Percentiles rank a stretch among this genome's conserved stretches.
phyloP scores from a whole-genome alignment of 495 filamentous ascomycete species.

The Niebla homalea region DNA sequence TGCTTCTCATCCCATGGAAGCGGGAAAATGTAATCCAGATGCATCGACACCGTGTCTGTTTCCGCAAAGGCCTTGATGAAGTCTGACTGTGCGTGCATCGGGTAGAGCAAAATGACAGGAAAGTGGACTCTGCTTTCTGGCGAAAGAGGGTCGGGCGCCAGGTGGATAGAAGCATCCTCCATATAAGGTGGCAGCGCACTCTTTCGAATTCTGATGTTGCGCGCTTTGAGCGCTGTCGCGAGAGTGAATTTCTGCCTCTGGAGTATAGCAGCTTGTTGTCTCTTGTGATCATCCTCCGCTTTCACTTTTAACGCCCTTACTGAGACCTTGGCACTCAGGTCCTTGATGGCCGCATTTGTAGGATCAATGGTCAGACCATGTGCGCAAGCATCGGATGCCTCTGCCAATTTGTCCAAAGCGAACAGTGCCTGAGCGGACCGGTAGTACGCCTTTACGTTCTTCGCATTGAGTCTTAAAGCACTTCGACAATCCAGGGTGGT shows the following conservation, averaged over 20 bases:
- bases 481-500: conserved; percentile 69
- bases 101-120: conserved; percentile 74
- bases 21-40: conserved; percentile 68
- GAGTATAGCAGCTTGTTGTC: conserved; percentile 31
- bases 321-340: conserved; percentile 40
- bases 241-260: conserved; percentile 48
- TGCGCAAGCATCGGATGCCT: conserved; percentile 62
- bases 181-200: conserved; percentile 68
- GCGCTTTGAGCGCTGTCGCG: conserved; percentile 53
- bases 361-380: conserved; percentile 59
- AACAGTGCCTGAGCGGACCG: conserved; percentile 64
- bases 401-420: conserved; percentile 54
- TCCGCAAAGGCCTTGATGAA: conserved; percentile 81
- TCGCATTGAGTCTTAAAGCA: conserved; percentile 62
- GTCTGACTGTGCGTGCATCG: conserved; percentile 62
- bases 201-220: conserved; percentile 51
- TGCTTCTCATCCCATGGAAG: conserved; percentile 67
- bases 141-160: conserved; percentile 62
- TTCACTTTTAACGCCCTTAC: conserved; percentile 30
- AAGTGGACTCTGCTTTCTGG: conserved; percentile 57
- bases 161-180: conserved; percentile 57
- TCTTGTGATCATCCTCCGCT: conserved; percentile 23
- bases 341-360: conserved; percentile 42
- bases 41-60: conserved; percentile 46
- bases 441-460: conserved; percentile 80